Conservation (phyloP, 306 rosid genomes). For the Boehmeria nivea region DNA sequence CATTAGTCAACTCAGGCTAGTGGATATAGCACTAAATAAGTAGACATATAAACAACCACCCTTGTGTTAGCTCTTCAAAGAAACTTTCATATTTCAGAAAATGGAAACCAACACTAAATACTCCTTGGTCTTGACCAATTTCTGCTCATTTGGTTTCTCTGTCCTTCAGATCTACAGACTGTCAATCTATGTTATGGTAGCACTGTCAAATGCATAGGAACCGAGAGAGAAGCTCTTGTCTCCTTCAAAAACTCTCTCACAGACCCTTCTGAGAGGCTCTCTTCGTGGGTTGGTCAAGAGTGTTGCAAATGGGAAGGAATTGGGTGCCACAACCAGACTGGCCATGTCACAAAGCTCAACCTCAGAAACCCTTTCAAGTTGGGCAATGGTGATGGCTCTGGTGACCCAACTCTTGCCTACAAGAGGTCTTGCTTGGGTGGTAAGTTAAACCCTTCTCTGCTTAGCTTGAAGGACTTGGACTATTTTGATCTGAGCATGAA, state of each 20-base stretch:
- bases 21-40: too few relatives aligned
- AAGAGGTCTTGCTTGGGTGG: constrained; percentile 6
- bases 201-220: not conserved
- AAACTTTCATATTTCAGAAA: too few relatives aligned
- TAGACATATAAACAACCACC: too few relatives aligned
- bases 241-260: constrained; percentile 10
- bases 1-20: too few relatives aligned
- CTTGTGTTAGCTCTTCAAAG: too few relatives aligned
- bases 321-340: constrained; percentile 5
- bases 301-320: constrained; percentile 26
- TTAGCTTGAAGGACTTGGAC: constrained; percentile 6
- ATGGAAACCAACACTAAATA: too few relatives aligned
- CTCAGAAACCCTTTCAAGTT: constrained; percentile 10
- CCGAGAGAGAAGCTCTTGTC: constrained; percentile 19
- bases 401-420: not conserved
- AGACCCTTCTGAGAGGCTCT: constrained; percentile 14
- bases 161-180: not conserved
- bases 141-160: not conserved
- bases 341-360: constrained; percentile 16
- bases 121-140: too few relatives aligned
- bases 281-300: constrained; percentile 26
- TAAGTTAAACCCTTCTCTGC: constrained; percentile 19
- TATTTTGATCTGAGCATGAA: constrained; percentile 19
- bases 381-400: not conserved
- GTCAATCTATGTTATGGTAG: not conserved